Evolutionary conservation across 306 rosid species (phyloP).

Genomic region (Geum urbanum): DNA sequence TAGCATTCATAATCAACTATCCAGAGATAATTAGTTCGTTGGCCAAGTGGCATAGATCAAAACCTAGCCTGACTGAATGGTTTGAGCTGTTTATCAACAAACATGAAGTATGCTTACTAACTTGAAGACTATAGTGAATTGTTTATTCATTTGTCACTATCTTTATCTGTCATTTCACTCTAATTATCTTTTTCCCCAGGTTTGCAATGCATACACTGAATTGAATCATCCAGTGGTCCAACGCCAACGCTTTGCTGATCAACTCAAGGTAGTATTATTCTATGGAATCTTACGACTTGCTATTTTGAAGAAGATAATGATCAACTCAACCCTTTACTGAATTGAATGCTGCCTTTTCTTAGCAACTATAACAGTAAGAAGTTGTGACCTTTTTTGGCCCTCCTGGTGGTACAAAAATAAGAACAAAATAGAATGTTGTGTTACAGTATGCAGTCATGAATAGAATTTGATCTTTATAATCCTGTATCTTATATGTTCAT

Average conservation of each 20-base stretch:
- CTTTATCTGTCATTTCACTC: no score
- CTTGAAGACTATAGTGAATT: background rate
- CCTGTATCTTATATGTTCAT: background rate
- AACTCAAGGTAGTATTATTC: no score
- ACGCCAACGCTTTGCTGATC: no score
- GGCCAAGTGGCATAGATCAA: slow-evolving; percentile 91
- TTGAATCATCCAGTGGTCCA: no score
- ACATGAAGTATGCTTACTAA: slow-evolving; percentile 55
- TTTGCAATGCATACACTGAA: slow-evolving; percentile 88
- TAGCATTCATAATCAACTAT: slow-evolving; percentile 76
- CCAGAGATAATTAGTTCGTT: slow-evolving; percentile 93
- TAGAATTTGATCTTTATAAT: background rate
- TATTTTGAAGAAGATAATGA: no score
- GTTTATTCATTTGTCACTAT: background rate
- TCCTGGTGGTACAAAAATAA: slow-evolving; percentile 8
- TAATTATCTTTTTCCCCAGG: slow-evolving; percentile 39
- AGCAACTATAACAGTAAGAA: background rate
- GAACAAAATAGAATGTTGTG: slow-evolving; percentile 6
- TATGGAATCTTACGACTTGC: no score
- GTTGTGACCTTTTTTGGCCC: background rate
- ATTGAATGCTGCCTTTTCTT: slow-evolving; percentile 10
- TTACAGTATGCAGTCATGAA: background rate
- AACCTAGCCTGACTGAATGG: slow-evolving; percentile 81
- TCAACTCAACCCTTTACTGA: no score
- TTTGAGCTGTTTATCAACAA: slow-evolving; percentile 82